Conservation (phyloP, 495 filamentous ascomycete species). For the Chaetomium fimeti region DNA sequence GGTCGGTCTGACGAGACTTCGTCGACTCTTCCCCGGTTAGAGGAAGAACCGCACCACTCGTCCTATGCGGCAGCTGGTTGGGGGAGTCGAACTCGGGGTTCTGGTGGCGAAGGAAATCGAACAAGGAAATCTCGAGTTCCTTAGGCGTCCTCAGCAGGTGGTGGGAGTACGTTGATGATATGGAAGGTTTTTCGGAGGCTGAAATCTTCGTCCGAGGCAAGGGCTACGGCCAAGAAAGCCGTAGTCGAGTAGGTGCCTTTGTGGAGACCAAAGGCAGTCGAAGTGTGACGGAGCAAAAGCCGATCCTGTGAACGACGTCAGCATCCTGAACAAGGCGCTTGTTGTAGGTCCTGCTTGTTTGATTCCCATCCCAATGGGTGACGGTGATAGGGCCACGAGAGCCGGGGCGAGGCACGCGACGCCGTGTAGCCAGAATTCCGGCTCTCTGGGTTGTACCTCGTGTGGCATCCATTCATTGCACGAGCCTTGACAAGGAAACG, state of each 20-base stretch:
- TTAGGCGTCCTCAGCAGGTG: constrained; percentile 54
- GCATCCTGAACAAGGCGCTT: background rate
- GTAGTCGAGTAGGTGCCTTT: constrained; percentile 67
- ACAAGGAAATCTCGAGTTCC: constrained; percentile 46
- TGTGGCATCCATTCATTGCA: constrained; percentile 12
- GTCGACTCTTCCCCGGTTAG: constrained; percentile 90
- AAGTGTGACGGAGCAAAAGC: background rate
- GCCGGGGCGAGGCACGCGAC: constrained; percentile 2
- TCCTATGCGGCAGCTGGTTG: constrained; percentile 98
- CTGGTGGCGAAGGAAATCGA: constrained; percentile 57
- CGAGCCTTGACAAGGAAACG: constrained; percentile 1
- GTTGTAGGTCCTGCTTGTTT: background rate
- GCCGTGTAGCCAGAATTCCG: constrained; percentile 1
- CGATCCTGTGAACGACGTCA: constrained; percentile 8
- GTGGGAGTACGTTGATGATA: constrained; percentile 59
- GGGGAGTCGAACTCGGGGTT: constrained; percentile 53
- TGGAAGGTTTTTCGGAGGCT: constrained; percentile 61
- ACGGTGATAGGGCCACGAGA: background rate
- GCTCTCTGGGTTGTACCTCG: constrained; percentile 11
- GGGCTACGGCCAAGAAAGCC: constrained; percentile 65
- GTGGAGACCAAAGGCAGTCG: constrained; percentile 65
- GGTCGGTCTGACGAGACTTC: constrained; percentile 79
- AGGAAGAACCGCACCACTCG: constrained; percentile 93
- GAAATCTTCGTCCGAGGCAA: constrained; percentile 78
- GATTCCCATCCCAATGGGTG: background rate